Evolutionary conservation across 2,329 filamentous ascomycete species (phyloP).

Genomic region (Clonostachys rhizophaga): DNA sequence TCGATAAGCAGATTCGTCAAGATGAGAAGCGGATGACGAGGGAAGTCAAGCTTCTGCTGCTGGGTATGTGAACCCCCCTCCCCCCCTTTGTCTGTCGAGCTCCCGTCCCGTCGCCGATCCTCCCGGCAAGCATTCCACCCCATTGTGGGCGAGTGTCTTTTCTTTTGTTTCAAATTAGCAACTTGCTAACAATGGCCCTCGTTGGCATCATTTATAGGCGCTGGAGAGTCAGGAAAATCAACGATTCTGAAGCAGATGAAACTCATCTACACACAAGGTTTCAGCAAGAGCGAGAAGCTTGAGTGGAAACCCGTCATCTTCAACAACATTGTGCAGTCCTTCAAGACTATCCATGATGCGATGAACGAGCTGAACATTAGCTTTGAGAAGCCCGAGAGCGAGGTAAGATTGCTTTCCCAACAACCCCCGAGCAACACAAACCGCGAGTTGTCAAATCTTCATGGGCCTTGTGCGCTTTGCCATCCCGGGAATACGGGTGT

Average conservation of each 20-base stretch:
- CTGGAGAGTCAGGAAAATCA: slow-evolving; percentile 86
- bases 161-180: slow-evolving; percentile 7
- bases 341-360: slow-evolving; percentile 83
- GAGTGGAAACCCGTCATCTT: slow-evolving; percentile 96
- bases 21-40: slow-evolving; percentile 84
- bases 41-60: slow-evolving; percentile 88
- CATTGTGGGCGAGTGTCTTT: neutral
- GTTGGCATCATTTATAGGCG: slow-evolving; percentile 52
- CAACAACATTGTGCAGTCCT: slow-evolving; percentile 88
- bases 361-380: slow-evolving; percentile 81
- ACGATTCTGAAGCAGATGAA: slow-evolving; percentile 99
- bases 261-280: slow-evolving; percentile 91
- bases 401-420: slow-evolving; percentile 47
- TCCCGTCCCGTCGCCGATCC: neutral
- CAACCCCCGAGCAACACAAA: no score
- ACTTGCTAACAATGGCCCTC: slow-evolving; percentile 7
- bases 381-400: slow-evolving; percentile 75
- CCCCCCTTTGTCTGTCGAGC: neutral
- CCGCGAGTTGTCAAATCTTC: no score
- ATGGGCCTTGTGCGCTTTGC: no score
- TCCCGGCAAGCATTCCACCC: slow-evolving; percentile 1
- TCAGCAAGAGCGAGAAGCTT: slow-evolving; percentile 82
- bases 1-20: slow-evolving; percentile 78
- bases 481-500: no score
- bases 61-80: slow-evolving; percentile 53